phyloP scores from a whole-genome alignment of 345 rosid species.

The Luvunga scandens region DNA sequence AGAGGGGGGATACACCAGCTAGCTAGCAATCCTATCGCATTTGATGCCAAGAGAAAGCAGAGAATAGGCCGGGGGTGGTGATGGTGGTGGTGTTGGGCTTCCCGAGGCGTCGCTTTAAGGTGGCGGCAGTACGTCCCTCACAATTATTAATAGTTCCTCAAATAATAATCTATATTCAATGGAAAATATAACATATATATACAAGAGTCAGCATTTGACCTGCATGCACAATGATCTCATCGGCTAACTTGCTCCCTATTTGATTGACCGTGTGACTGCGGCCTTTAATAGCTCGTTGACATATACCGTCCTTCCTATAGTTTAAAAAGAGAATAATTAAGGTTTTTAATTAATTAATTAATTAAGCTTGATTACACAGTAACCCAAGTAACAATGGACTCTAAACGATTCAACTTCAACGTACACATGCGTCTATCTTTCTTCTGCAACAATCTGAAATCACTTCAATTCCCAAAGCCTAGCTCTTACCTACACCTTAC shows the following conservation, averaged over 20 bases:
- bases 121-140: slow-evolving; percentile 6
- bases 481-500: slow-evolving; percentile 39
- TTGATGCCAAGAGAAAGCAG: not conserved
- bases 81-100: not conserved
- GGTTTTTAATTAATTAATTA: too few species aligned
- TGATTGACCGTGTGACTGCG: slow-evolving; percentile 30
- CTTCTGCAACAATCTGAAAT: slow-evolving; percentile 7
- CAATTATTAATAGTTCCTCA: not conserved
- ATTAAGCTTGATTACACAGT: not conserved
- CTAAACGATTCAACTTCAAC: slow-evolving; percentile 25
- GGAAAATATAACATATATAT: not conserved
- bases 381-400: not conserved
- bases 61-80: slow-evolving; percentile 3
- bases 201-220: slow-evolving; percentile 19
- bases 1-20: not conserved
- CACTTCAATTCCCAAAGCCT: slow-evolving; percentile 59
- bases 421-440: too few species aligned
- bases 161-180: not conserved
- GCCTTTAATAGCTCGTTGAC: slow-evolving; percentile 23
- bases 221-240: slow-evolving; percentile 8
- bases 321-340: too few species aligned
- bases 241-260: slow-evolving; percentile 25
- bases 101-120: slow-evolving; percentile 16
- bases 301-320: not conserved
- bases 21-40: slow-evolving; percentile 5